These are phyloP conservation scores for Pholiota microspora DNA, from an alignment of 768 basidiomycete genomes.

Conservation along the genomic window DNA sequence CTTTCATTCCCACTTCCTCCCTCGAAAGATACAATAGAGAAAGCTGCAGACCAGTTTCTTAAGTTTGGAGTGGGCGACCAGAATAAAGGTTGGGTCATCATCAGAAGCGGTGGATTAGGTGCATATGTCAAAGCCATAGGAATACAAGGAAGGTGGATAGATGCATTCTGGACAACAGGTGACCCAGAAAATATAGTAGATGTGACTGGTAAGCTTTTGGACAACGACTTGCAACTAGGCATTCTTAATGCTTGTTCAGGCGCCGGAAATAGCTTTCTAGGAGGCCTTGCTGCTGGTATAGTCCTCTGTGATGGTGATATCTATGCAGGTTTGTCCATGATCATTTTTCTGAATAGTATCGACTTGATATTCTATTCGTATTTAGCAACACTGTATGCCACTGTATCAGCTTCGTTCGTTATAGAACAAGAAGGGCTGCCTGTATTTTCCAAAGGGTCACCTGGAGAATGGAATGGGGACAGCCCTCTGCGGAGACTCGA, in stretches of 20 bases:
- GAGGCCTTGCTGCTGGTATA: conserved; percentile 79
- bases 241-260: conserved; percentile 41
- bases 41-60: conserved; percentile 63
- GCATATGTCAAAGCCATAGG: conserved; percentile 54
- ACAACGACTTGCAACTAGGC: conserved; percentile 2
- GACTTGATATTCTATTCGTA: conserved; percentile 2
- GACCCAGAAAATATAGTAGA: conserved; percentile 60
- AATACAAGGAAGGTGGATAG: conserved; percentile 55
- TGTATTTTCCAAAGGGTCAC: conserved; percentile 31
- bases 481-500: conserved; percentile 56
- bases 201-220: conserved; percentile 63
- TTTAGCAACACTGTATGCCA: conserved; percentile 68
- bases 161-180: conserved; percentile 66
- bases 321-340: conserved; percentile 52
- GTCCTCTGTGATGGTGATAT: conserved; percentile 52
- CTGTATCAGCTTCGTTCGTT: conserved; percentile 78
- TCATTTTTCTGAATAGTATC: neutral
- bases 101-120: conserved; percentile 73
- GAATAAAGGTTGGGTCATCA: conserved; percentile 60
- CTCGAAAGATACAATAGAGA: conserved; percentile 55
- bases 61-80: conserved; percentile 52
- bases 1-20: conserved; percentile 53
- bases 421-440: conserved; percentile 86
- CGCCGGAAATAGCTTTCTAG: conserved; percentile 89
- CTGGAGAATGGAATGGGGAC: conserved; percentile 70